These are phyloP conservation scores for Penicillium parvum DNA, from an alignment of 495 filamentous ascomycete species.

Conservation along the genomic window DNA sequence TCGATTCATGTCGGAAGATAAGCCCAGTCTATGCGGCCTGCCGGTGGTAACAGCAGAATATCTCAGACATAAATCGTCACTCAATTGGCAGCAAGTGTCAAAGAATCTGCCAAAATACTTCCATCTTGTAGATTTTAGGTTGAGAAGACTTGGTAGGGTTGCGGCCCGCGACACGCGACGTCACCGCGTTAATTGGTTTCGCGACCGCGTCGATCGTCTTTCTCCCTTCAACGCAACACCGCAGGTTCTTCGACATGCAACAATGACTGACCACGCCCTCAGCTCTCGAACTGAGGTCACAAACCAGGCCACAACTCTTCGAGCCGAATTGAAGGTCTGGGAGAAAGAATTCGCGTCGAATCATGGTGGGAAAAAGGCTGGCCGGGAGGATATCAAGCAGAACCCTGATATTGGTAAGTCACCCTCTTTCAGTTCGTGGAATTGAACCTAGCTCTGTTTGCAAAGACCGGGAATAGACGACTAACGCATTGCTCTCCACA, in stretches of 20 bases:
- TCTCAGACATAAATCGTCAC: neutral
- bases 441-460: too few relatives aligned
- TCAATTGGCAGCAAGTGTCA: neutral
- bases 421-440: too few relatives aligned
- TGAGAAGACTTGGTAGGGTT: neutral
- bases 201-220: constrained; percentile 5
- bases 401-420: constrained; percentile 71
- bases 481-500: constrained; percentile 24
- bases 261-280: constrained; percentile 28
- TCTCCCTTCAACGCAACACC: constrained; percentile 1
- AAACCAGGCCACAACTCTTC: constrained; percentile 41
- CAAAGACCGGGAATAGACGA: neutral
- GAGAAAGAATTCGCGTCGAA: constrained; percentile 69
- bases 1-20: too few relatives aligned
- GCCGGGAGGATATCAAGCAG: constrained; percentile 81
- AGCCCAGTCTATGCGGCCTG: too few relatives aligned
- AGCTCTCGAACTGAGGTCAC: constrained; percentile 23
- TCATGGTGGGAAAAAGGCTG: constrained; percentile 71
- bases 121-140: neutral
- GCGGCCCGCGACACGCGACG: constrained; percentile 14
- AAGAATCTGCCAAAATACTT: too few relatives aligned
- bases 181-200: constrained; percentile 22
- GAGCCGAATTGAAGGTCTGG: constrained; percentile 79
- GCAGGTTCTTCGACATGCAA: constrained; percentile 22
- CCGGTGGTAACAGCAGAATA: too few relatives aligned